phyloP scores from a whole-genome alignment of 2,329 filamentous ascomycete genomes.

The Pyricularia sp. region DNA sequence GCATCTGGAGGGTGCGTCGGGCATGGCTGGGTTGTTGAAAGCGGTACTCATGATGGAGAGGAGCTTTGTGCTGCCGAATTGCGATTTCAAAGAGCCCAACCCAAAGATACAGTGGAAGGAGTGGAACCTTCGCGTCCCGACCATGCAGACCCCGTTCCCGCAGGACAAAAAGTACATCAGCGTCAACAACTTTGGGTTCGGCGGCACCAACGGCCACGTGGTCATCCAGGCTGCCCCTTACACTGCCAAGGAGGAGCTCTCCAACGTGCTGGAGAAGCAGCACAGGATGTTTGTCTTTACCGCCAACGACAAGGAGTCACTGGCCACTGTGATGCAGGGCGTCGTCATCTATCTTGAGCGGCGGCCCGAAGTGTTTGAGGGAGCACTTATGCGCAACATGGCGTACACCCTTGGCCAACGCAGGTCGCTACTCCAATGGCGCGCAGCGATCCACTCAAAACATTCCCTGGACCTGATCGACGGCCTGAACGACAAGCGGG shows the following conservation, averaged over 20 bases:
- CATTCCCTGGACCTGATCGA: constrained; percentile 31
- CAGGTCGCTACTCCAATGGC: constrained; percentile 28
- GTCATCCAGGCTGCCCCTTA: constrained; percentile 26
- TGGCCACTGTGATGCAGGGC: constrained; percentile 15
- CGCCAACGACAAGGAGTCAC: constrained; percentile 24
- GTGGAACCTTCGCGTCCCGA: constrained; percentile 35
- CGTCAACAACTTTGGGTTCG: constrained; percentile 36
- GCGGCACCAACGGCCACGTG: constrained; percentile 30
- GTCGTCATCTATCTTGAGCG: constrained; percentile 27
- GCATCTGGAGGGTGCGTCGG: constrained; percentile 35
- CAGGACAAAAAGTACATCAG: constrained; percentile 35
- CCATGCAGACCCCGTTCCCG: constrained; percentile 30
- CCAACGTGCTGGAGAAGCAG: constrained; percentile 11
- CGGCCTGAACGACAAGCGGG: constrained; percentile 25
- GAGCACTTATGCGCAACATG: constrained; percentile 29
- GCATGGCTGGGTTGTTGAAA: constrained; percentile 16
- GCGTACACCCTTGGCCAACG: constrained; percentile 34
- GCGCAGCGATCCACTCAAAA: constrained; percentile 28
- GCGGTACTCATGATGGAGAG: constrained; percentile 15
- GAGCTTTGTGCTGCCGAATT: constrained; percentile 34
- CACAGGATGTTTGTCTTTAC: constrained; percentile 29
- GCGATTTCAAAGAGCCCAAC: constrained; percentile 36
- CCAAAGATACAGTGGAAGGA: constrained; percentile 33
- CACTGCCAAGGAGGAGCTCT: constrained; percentile 18
- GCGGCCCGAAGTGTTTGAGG: constrained; percentile 28